phyloP scores from a whole-genome alignment of 768 basidiomycete genomes.

The Sporobolomyces pararoseus region DNA sequence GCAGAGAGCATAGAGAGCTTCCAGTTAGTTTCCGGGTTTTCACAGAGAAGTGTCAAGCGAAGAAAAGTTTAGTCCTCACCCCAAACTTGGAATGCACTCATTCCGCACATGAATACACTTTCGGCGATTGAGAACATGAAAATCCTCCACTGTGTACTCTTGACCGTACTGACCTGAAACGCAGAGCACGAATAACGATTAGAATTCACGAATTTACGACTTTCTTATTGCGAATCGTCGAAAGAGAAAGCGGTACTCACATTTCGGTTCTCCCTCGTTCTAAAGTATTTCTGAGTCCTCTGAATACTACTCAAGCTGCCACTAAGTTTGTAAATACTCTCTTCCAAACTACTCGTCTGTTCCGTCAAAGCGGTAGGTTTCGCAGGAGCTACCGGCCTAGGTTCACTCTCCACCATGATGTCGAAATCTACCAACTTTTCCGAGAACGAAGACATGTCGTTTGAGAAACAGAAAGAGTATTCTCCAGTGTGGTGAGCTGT shows the following conservation, averaged over 20 bases:
- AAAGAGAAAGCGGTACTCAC: slow-evolving; percentile 1
- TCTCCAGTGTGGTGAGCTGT: slow-evolving; percentile 74
- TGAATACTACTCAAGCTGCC: slow-evolving; percentile 84
- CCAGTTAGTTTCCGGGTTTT: too few species aligned
- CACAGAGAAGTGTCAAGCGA: not conserved
- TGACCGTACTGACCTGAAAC: slow-evolving; percentile 41
- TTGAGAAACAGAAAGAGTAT: slow-evolving; percentile 85
- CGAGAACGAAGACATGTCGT: slow-evolving; percentile 90
- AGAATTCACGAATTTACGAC: too few species aligned
- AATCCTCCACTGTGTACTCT: slow-evolving; percentile 44
- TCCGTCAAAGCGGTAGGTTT: slow-evolving; percentile 84
- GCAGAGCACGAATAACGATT: not conserved
- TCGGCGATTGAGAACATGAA: slow-evolving; percentile 43
- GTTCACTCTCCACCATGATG: slow-evolving; percentile 97
- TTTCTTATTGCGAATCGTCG: not conserved
- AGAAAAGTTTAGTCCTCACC: slow-evolving; percentile 10
- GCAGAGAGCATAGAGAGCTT: not conserved
- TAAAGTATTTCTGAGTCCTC: slow-evolving; percentile 75
- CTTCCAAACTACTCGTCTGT: slow-evolving; percentile 88
- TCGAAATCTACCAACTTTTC: slow-evolving; percentile 93
- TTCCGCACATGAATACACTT: slow-evolving; percentile 43
- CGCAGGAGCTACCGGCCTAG: slow-evolving; percentile 78
- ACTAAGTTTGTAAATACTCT: slow-evolving; percentile 87
- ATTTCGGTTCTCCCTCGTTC: slow-evolving; percentile 49
- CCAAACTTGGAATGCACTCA: slow-evolving; percentile 46